Conservation (phyloP, 2,329 filamentous ascomycete genomes). For the Talaromyces piceae region DNA sequence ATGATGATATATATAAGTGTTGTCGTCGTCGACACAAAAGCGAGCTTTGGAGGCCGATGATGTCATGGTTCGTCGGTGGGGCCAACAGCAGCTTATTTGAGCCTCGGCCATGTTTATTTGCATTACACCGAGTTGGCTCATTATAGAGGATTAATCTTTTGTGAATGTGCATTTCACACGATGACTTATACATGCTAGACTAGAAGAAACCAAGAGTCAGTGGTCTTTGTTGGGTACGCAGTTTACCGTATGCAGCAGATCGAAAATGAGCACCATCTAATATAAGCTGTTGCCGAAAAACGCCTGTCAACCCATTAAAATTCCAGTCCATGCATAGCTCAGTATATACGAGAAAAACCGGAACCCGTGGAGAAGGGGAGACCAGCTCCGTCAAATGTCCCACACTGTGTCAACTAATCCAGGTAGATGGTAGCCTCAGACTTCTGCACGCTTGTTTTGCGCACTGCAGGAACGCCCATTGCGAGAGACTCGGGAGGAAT, state of each 20-base stretch:
- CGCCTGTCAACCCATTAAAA: not conserved
- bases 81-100: not conserved
- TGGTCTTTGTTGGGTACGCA: not conserved
- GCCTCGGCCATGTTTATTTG: not conserved
- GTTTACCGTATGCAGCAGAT: not conserved
- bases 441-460: not conserved
- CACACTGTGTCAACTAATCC: conserved; percentile 14
- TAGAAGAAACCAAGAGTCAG: not conserved
- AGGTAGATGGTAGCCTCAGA: not conserved
- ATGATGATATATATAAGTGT: not conserved
- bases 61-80: conserved; percentile 12
- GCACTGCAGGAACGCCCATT: conserved; percentile 29
- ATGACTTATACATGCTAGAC: no score
- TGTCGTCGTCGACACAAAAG: not conserved
- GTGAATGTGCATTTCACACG: no score
- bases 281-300: not conserved
- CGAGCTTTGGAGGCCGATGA: conserved; percentile 3
- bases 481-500: conserved; percentile 25
- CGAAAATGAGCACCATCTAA: not conserved
- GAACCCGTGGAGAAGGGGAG: no score
- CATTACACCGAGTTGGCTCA: no score
- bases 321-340: not conserved
- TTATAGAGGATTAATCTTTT: no score
- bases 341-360: not conserved
- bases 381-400: not conserved